Evolutionary conservation across 805 yeast genomes (phyloP), one percentile per base, ranked within the genome.

Genomic region (Kodamaea leandrae): DNA sequence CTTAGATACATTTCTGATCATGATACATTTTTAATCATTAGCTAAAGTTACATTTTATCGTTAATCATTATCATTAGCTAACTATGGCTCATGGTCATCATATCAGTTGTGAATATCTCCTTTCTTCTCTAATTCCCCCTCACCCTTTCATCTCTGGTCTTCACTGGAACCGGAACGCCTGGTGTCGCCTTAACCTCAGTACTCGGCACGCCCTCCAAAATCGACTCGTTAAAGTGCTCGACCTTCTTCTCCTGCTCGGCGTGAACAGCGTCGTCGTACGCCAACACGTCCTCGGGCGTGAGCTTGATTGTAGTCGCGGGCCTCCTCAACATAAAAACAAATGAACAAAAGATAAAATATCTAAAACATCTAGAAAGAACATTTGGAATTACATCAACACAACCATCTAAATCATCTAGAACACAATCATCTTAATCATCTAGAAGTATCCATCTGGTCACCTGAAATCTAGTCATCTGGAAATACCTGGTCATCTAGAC

Each of bases 271-370:
- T 73, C 75, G 42, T 75, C 80, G 45, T 70, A 74, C 38, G 68
- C 75, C 45, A 64, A 57, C 14, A 84, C 74, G 50, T 84, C 93
- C 47, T 83, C 88, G 0, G 86, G 84, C 0, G 82, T 76, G 35
- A 84, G 68, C 43, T 74, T 73, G 40, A 84, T 77, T 2, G 80
- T 71, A 0, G 91, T 83, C 4, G 90, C 84, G 13, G 79, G 83
- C 57, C 89, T 70, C 62, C 90, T 72, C 32, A 84, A 64, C 91
- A 84, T 83, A 32, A 30, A 17, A 30, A 30, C 20, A 18, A 30
- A 30, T 19, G 16, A 32, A 32, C 26, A 32, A 32, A 10, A 20
- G 10, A 20, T 19, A 32, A n/a, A 5, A 6, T 12, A 25, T 12
- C 10, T 15, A 25, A 25, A 25, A 25, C 28, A 23, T 12, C 7